phyloP scores from a whole-genome alignment of 2,329 filamentous ascomycete species.

The Cordyceps tenuipes region DNA sequence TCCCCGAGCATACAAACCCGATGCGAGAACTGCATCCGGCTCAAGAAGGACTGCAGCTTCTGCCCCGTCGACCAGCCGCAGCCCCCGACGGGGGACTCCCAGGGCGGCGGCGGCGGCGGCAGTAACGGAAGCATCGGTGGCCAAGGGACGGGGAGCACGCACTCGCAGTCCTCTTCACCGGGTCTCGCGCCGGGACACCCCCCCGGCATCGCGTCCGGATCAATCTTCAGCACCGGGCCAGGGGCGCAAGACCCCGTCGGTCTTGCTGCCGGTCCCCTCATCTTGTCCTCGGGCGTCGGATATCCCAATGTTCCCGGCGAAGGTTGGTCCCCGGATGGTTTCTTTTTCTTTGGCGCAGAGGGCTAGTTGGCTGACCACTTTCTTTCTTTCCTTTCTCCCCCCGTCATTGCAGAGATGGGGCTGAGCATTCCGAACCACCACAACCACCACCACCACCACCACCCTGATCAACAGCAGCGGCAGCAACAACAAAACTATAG shows the following conservation, averaged over 20 bases:
- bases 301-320: not conserved
- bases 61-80: conserved; percentile 66
- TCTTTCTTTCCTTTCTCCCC: too few relatives aligned
- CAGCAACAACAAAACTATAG: not conserved
- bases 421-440: not conserved
- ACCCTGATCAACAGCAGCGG: not conserved
- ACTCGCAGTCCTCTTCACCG: conserved; percentile 37
- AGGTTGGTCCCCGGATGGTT: not conserved
- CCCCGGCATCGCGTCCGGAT: conserved; percentile 22
- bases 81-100: conserved; percentile 40
- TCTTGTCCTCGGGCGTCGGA: not conserved
- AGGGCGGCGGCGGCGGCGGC: conserved; percentile 18
- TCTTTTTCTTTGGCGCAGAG: too few relatives aligned
- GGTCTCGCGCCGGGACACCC: conserved; percentile 30
- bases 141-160: conserved; percentile 30
- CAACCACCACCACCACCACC: not conserved
- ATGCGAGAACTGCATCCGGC: conserved; percentile 79
- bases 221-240: not conserved
- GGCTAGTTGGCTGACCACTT: not conserved
- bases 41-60: conserved; percentile 88
- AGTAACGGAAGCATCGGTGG: conserved; percentile 25
- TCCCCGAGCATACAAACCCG: conserved; percentile 61
- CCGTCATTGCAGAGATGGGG: not conserved
- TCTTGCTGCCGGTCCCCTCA: not conserved
- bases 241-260: not conserved